Conservation (phyloP, 2,329 filamentous ascomycete species). For the Sclerotiophoma versabilis region DNA sequence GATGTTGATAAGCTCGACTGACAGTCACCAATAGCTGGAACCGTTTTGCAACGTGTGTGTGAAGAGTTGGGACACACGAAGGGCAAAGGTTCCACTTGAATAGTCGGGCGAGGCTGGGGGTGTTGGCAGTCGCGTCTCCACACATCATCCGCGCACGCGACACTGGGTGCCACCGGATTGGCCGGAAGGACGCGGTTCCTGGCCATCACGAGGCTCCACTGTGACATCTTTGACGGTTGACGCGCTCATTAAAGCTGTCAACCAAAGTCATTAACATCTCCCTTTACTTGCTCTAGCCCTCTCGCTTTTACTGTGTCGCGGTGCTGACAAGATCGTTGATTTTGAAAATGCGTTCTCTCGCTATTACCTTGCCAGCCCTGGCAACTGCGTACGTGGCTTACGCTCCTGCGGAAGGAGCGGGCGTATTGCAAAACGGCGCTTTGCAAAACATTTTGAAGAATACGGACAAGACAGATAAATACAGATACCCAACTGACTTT, state of each 20-base stretch:
- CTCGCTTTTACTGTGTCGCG: background rate
- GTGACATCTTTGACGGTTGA: constrained; percentile 31
- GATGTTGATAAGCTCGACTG: too few species aligned
- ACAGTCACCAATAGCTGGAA: too few species aligned
- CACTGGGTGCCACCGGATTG: constrained; percentile 20
- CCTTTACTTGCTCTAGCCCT: background rate
- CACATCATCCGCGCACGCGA: constrained; percentile 9
- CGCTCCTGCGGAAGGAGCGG: constrained; percentile 50
- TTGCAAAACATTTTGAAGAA: constrained; percentile 65
- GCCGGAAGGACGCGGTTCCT: constrained; percentile 26
- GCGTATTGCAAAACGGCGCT: constrained; percentile 57
- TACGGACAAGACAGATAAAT: constrained; percentile 60
- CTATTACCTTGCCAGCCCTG: constrained; percentile 24
- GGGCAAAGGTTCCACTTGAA: background rate
- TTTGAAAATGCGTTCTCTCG: constrained; percentile 28
- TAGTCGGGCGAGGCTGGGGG: background rate
- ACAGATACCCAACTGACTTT: constrained; percentile 67
- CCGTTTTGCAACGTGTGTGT: background rate
- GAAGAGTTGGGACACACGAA: background rate
- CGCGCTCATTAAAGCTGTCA: constrained; percentile 17
- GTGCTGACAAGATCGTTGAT: background rate
- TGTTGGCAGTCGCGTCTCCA: constrained; percentile 2
- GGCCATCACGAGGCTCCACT: constrained; percentile 21
- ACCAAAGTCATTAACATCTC: background rate
- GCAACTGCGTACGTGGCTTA: constrained; percentile 34